These are phyloP conservation scores for Tuber brumale DNA, from an alignment of 495 filamentous ascomycete genomes.

Conservation along the genomic window DNA sequence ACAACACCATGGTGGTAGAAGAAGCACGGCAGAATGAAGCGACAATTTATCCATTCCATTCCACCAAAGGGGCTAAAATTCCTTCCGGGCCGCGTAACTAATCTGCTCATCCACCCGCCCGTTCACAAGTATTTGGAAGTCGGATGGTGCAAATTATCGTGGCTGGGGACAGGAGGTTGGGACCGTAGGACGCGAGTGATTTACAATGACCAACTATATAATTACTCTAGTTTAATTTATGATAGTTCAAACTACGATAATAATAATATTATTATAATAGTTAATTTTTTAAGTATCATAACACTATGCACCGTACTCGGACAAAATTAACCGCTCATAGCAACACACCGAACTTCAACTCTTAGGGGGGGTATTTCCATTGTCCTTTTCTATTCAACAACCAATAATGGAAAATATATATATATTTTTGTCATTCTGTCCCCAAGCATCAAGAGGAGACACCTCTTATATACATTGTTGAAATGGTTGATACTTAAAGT, in stretches of 20 bases:
- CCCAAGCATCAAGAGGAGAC: too few species aligned
- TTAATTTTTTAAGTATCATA: background rate
- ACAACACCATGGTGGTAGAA: background rate
- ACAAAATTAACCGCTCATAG: too few species aligned
- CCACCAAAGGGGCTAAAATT: background rate
- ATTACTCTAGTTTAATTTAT: background rate
- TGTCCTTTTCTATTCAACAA: too few species aligned
- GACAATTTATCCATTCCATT: background rate
- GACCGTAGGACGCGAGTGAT: background rate
- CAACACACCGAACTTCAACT: too few species aligned
- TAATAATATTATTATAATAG: too few species aligned
- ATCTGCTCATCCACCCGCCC: too few species aligned
- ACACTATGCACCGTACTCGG: too few species aligned
- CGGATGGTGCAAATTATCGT: background rate
- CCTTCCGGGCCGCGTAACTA: background rate
- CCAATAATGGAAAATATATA: too few species aligned
- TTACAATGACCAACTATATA: background rate
- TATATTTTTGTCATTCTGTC: too few species aligned
- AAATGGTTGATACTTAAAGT: too few species aligned
- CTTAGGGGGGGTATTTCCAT: too few species aligned
- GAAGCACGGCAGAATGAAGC: background rate
- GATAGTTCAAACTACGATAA: background rate
- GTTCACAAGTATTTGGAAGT: background rate
- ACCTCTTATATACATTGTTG: too few species aligned
- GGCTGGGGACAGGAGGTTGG: background rate